A percentile compares a stretch with the other conserved stretches of the same genome.
Conservation (phyloP, 495 filamentous ascomycete genomes). For the Hamigera avellanea region DNA sequence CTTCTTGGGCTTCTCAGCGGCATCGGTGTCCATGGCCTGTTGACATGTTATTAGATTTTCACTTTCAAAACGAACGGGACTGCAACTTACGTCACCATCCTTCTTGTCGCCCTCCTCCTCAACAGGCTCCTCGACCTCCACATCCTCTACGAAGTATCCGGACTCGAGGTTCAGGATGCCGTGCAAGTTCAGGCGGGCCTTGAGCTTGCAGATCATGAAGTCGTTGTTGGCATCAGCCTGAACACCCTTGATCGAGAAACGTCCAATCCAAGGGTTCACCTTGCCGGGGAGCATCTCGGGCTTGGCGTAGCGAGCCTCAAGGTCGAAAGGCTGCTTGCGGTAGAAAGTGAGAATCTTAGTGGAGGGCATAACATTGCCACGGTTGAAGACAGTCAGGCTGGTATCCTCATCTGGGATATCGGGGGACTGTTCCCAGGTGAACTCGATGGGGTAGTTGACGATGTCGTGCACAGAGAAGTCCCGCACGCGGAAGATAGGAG, state of each 20-base stretch:
- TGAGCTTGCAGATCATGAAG: constrained; percentile 99
- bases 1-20: constrained; percentile 67
- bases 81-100: constrained; percentile 58
- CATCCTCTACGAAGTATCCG: constrained; percentile 96
- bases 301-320: constrained; percentile 88
- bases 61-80: neutral
- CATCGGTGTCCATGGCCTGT: constrained; percentile 88
- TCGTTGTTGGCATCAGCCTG: constrained; percentile 78
- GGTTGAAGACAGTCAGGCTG: constrained; percentile 93
- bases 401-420: constrained; percentile 99
- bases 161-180: constrained; percentile 94
- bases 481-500: constrained; percentile 94
- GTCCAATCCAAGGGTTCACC: constrained; percentile 86
- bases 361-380: constrained; percentile 92
- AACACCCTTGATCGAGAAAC: constrained; percentile 88
- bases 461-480: constrained; percentile 97
- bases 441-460: constrained; percentile 97
- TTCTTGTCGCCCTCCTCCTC: constrained; percentile 54
- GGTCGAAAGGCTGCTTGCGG: constrained; percentile 92
- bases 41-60: constrained; percentile 7
- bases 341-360: constrained; percentile 99
- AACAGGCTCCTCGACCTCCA: constrained; percentile 92
- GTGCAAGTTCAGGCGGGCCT: constrained; percentile 94
- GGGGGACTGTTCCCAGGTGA: constrained; percentile 97
- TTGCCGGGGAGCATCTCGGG: constrained; percentile 84